Evolutionary conservation across 208 protist species (phyloP).

Genomic region (Leishmania mexicana): DNA sequence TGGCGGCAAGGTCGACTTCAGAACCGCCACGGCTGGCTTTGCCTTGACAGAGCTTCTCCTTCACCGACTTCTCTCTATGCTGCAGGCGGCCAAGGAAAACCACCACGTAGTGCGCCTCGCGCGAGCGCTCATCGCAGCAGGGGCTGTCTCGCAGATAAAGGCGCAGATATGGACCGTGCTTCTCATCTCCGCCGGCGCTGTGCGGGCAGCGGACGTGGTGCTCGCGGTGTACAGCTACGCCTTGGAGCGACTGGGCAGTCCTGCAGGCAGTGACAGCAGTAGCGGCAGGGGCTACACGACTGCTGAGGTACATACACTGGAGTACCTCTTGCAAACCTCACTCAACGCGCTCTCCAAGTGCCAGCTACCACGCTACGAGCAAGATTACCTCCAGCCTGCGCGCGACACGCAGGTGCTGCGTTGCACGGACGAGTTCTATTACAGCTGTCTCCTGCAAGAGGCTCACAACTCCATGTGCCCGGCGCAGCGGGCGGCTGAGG

Average conservation of each 20-base stretch:
- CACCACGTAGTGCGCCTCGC: conserved; percentile 44
- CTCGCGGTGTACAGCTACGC: conserved; percentile 46
- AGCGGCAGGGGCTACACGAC: conserved; percentile 5
- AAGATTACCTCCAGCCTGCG: conserved; percentile 55
- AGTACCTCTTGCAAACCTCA: conserved; percentile 80
- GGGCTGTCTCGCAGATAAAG: conserved; percentile 25
- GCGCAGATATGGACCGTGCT: conserved; percentile 69
- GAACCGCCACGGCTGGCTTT: not conserved
- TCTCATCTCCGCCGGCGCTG: conserved; percentile 68
- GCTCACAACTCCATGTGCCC: conserved; percentile 73
- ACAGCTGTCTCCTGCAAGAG: conserved; percentile 67
- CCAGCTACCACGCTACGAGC: conserved; percentile 62
- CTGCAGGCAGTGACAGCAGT: conserved; percentile 6
- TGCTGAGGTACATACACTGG: conserved; percentile 40
- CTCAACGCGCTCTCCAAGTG: conserved; percentile 74
- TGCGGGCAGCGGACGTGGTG: conserved; percentile 58
- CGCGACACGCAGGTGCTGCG: conserved; percentile 41
- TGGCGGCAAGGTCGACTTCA: not conserved
- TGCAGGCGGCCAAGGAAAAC: conserved; percentile 60
- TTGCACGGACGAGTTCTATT: conserved; percentile 75
- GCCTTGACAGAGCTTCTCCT: conserved; percentile 26
- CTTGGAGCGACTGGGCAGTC: conserved; percentile 19
- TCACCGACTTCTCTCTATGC: conserved; percentile 55
- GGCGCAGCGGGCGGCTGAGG: conserved; percentile 44
- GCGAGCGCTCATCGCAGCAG: conserved; percentile 42